Conservation (phyloP, 345 rosid species). For the Combretum micranthum region DNA sequence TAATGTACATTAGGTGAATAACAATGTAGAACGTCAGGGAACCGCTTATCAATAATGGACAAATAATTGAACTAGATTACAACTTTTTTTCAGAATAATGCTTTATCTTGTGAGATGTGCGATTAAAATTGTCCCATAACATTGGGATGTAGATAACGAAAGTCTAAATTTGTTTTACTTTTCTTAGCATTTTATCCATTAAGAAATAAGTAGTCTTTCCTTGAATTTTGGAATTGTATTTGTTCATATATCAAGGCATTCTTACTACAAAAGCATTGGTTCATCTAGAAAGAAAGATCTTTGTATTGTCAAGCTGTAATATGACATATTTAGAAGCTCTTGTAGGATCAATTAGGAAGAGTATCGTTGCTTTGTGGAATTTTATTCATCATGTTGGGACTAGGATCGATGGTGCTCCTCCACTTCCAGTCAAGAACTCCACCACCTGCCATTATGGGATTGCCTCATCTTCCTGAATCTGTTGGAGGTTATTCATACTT, state of each 20-base stretch:
- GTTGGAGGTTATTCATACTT: constrained; percentile 70
- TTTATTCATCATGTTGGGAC: constrained; percentile 67
- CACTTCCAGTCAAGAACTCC: constrained; percentile 86
- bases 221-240: not conserved
- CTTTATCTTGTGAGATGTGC: no score
- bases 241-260: not conserved
- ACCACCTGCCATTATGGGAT: constrained; percentile 49
- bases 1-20: no score
- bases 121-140: no score
- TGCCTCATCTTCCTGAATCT: constrained; percentile 71
- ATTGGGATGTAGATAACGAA: no score
- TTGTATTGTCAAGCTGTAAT: not conserved
- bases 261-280: not conserved
- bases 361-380: constrained; percentile 80
- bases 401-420: constrained; percentile 88
- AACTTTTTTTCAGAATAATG: no score
- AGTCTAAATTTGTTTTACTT: no score
- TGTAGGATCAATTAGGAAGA: constrained; percentile 91
- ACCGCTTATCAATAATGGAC: no score
- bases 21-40: no score
- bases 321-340: not conserved
- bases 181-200: no score
- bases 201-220: not conserved
- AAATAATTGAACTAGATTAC: no score
- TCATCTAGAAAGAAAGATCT: not conserved